phyloP scores from a whole-genome alignment of 2,329 filamentous ascomycete genomes.

The Hortaea werneckii region DNA sequence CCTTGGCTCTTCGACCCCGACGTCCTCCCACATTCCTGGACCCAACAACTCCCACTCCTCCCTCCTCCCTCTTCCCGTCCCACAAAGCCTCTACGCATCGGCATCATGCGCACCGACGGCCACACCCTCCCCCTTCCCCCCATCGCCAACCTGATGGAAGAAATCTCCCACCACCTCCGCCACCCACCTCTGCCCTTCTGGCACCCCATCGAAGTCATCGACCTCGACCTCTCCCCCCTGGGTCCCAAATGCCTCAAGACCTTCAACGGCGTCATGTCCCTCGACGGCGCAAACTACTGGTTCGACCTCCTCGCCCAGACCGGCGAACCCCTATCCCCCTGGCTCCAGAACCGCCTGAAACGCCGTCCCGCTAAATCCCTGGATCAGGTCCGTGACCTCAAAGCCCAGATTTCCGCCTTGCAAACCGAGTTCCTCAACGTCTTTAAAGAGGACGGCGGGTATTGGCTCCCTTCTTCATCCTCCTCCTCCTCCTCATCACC shows the following conservation, averaged over 20 bases:
- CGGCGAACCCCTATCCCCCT: constrained; percentile 49
- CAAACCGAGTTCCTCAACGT: constrained; percentile 48
- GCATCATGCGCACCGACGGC: constrained; percentile 41
- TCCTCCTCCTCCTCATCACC: no score
- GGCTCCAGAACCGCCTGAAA: constrained; percentile 44
- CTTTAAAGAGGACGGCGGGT: constrained; percentile 40
- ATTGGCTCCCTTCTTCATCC: constrained; percentile 19
- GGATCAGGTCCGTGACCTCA: constrained; percentile 41
- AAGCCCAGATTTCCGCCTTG: constrained; percentile 42
- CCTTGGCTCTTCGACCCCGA: constrained; percentile 42
- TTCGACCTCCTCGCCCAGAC: constrained; percentile 47
- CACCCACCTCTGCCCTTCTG: constrained; percentile 15
- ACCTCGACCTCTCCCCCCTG: constrained; percentile 43
- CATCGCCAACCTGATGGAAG: constrained; percentile 36
- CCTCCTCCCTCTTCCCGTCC: constrained; percentile 7
- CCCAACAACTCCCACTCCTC: constrained; percentile 12
- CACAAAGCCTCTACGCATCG: constrained; percentile 30
- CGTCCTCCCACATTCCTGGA: constrained; percentile 32
- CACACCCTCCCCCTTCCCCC: constrained; percentile 44
- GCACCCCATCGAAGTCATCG: constrained; percentile 45
- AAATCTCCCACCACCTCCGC: constrained; percentile 32
- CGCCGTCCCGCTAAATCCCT: constrained; percentile 39
- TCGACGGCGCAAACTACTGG: constrained; percentile 48
- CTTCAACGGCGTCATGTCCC: constrained; percentile 47
- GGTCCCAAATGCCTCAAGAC: constrained; percentile 47